Percentiles rank a stretch among this genome's conserved stretches.
These are phyloP conservation scores for Domatiomyces catenatus DNA, from an alignment of 2,329 filamentous ascomycete species.

Conservation along the genomic window DNA sequence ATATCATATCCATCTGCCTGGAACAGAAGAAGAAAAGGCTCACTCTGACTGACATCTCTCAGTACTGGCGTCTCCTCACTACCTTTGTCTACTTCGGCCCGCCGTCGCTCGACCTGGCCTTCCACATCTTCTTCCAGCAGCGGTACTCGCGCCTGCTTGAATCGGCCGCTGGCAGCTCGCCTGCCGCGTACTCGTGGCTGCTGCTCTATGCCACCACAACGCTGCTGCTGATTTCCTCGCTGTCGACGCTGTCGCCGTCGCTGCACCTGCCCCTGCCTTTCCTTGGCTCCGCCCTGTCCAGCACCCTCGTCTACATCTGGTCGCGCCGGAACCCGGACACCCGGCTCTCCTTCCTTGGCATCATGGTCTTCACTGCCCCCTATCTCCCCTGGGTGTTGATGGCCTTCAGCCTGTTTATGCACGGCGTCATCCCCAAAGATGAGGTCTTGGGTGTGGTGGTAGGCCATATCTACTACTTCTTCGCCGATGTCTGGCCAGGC, in stretches of 20 bases:
- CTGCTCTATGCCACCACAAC: constrained; percentile 69
- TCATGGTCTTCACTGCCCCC: constrained; percentile 83
- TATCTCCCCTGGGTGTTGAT: constrained; percentile 95
- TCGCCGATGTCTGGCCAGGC: constrained; percentile 88
- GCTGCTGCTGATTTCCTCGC: constrained; percentile 65
- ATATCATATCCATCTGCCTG: neutral
- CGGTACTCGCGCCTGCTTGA: constrained; percentile 90
- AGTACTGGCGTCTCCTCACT: constrained; percentile 95
- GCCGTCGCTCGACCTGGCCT: constrained; percentile 81
- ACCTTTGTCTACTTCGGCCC: constrained; percentile 97
- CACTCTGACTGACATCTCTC: constrained; percentile 1
- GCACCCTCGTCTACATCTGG: constrained; percentile 95
- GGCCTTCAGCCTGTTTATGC: constrained; percentile 79
- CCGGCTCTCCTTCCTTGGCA: constrained; percentile 69
- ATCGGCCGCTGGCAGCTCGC: constrained; percentile 79
- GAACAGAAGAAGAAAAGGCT: neutral
- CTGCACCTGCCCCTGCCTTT: constrained; percentile 56
- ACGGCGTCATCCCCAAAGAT: constrained; percentile 80
- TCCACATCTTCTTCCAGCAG: constrained; percentile 97
- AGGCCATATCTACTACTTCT: constrained; percentile 96
- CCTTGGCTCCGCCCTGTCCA: constrained; percentile 81
- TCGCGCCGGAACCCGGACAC: constrained; percentile 87
- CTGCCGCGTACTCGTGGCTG: constrained; percentile 90
- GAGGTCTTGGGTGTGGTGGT: constrained; percentile 92
- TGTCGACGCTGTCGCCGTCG: constrained; percentile 57